Percentiles rank a stretch among this genome's conserved stretches.
Conservation (phyloP, 2,329 filamentous ascomycete species). For the Lojkania enalia region DNA sequence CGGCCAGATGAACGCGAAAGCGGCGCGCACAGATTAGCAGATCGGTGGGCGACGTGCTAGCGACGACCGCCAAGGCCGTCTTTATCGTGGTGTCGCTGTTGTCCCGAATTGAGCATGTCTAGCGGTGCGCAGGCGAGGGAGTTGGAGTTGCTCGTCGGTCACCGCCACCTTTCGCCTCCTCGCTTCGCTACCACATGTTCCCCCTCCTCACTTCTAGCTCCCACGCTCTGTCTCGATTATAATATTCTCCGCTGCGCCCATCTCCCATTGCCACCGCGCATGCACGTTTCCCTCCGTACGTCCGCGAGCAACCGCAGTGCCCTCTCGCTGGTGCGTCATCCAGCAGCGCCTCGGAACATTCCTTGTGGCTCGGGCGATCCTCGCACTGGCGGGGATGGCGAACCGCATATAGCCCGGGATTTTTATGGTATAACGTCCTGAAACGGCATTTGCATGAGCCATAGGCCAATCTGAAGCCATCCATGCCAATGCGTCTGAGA, state of each 20-base stretch:
- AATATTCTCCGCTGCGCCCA: conserved; percentile 19
- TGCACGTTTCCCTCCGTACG: conserved; percentile 26
- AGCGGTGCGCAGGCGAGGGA: conserved; percentile 1
- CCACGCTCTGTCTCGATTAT: conserved; percentile 22
- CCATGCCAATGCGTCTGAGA: conserved; percentile 44
- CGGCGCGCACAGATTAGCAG: conserved; percentile 27
- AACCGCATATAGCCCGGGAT: conserved; percentile 45
- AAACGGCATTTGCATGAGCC: conserved; percentile 47
- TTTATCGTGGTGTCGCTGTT: conserved; percentile 18
- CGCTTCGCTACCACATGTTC: conserved; percentile 9
- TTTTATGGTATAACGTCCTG: conserved; percentile 36
- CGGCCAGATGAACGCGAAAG: conserved; percentile 28
- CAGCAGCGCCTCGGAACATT: conserved; percentile 29
- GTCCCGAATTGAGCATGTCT: conserved; percentile 13
- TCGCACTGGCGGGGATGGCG: conserved; percentile 33
- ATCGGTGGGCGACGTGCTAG: conserved; percentile 22
- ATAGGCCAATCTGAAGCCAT: conserved; percentile 40
- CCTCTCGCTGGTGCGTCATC: conserved; percentile 34
- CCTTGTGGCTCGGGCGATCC: conserved; percentile 43
- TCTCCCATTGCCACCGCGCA: conserved; percentile 21
- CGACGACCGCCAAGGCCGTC: conserved; percentile 22
- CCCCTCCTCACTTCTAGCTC: conserved; percentile 5
- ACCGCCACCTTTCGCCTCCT: conserved; percentile 20
- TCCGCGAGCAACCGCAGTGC: conserved; percentile 28
- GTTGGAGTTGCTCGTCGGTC: conserved; percentile 7